Percentiles rank a stretch among this genome's conserved stretches.
These are phyloP conservation scores for Theobroma grandiflorum DNA, from an alignment of 441 rosid genomes.

Conservation along the genomic window DNA sequence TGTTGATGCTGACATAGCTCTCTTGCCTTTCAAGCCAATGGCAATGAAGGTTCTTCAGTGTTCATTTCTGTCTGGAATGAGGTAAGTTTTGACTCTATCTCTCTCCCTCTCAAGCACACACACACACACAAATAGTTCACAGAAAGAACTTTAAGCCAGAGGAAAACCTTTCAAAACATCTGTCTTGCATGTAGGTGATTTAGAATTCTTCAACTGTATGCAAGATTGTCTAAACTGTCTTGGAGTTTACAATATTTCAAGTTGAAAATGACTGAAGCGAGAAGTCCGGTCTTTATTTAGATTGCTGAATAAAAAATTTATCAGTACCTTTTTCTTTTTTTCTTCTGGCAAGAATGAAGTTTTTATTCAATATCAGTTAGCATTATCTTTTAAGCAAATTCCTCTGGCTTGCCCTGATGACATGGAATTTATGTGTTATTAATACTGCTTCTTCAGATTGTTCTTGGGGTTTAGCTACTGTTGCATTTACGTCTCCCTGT, in stretches of 20 bases:
- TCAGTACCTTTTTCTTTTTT: background rate
- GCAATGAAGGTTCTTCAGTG: conserved; percentile 86
- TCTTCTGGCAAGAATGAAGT: background rate
- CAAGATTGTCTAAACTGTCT: background rate
- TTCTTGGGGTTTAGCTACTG: background rate
- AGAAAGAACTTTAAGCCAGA: background rate
- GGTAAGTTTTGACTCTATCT: conserved; percentile 35
- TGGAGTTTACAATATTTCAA: background rate
- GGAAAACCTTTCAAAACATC: background rate
- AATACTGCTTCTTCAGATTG: background rate
- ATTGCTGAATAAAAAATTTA: background rate
- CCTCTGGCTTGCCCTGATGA: background rate
- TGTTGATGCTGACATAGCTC: conserved; percentile 61
- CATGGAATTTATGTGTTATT: background rate
- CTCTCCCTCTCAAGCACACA: background rate
- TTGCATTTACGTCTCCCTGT: conserved; percentile 7
- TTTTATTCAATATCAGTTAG: background rate
- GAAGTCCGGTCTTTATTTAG: background rate
- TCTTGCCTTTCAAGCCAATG: conserved; percentile 78
- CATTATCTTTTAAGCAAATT: background rate
- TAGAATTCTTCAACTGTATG: background rate
- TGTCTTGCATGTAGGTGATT: background rate
- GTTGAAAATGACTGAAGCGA: background rate
- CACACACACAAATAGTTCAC: background rate
- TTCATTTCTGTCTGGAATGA: conserved; percentile 81